A percentile compares a stretch with the other conserved stretches of the same genome.
phyloP scores from a whole-genome alignment of 2,329 filamentous ascomycete species.

The Aspergillus jensenii region DNA sequence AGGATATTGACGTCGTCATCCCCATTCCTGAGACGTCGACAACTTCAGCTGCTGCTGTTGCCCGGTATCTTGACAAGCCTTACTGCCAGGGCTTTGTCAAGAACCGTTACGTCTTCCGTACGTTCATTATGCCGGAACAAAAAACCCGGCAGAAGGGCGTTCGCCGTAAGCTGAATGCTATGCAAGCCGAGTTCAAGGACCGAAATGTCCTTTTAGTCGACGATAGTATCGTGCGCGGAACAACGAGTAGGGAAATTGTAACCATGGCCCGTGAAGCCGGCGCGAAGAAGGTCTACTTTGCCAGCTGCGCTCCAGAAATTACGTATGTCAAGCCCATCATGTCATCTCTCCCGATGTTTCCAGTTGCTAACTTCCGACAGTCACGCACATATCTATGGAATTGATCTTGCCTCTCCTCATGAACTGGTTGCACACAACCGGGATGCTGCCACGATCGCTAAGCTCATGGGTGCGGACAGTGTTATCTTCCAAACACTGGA shows the following conservation, averaged over 20 bases:
- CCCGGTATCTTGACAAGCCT: constrained; percentile 72
- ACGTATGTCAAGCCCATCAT: constrained; percentile 44
- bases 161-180: constrained; percentile 83
- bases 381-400: constrained; percentile 84
- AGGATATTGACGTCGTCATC: constrained; percentile 77
- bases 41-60: constrained; percentile 73
- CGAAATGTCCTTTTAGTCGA: constrained; percentile 82
- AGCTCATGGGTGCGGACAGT: constrained; percentile 70
- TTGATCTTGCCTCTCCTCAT: constrained; percentile 69
- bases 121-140: constrained; percentile 85
- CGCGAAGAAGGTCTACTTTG: constrained; percentile 79
- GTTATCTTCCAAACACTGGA: constrained; percentile 76
- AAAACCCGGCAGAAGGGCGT: constrained; percentile 79
- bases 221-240: constrained; percentile 86
- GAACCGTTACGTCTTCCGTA: constrained; percentile 85
- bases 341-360: background rate
- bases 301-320: constrained; percentile 78
- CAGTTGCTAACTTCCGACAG: constrained; percentile 24
- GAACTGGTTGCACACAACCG: constrained; percentile 72
- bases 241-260: constrained; percentile 76
- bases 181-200: constrained; percentile 78
- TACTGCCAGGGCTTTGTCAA: constrained; percentile 83
- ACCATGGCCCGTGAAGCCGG: constrained; percentile 82
- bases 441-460: constrained; percentile 59
- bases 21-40: constrained; percentile 83